These are phyloP conservation scores for Camelina hispida DNA, from an alignment of 345 rosid genomes.

Conservation along the genomic window DNA sequence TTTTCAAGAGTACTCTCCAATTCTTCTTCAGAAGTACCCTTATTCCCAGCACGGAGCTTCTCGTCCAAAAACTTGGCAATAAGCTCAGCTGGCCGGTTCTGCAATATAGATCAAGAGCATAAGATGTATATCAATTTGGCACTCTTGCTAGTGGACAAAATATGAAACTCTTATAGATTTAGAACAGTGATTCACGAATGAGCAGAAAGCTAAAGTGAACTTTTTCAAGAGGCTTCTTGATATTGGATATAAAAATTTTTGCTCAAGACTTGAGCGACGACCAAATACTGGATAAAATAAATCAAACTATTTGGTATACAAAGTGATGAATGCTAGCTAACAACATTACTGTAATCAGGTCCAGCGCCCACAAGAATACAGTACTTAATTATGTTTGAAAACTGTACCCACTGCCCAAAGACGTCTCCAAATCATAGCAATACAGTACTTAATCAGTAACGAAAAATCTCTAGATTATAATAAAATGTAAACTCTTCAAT, in stretches of 20 bases:
- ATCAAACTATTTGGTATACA: background rate
- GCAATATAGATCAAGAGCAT: slow-evolving; percentile 41
- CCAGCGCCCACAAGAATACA: background rate
- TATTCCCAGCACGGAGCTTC: slow-evolving; percentile 99
- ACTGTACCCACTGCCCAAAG: background rate
- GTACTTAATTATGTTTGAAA: background rate
- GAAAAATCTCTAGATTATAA: background rate
- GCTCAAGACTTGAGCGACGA: background rate
- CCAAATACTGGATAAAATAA: slow-evolving; percentile 4
- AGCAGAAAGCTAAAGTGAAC: slow-evolving; percentile 15
- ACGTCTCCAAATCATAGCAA: slow-evolving; percentile 3
- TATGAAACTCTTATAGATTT: slow-evolving; percentile 1
- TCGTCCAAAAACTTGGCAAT: slow-evolving; percentile 98
- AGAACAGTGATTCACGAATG: background rate
- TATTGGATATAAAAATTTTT: background rate
- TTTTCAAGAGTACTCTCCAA: slow-evolving; percentile 96
- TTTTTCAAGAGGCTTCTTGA: background rate
- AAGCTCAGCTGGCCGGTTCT: slow-evolving; percentile 99
- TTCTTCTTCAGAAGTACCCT: slow-evolving; percentile 99
- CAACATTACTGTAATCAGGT: slow-evolving; percentile 14
- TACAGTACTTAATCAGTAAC: slow-evolving; percentile 10
- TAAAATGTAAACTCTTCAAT: background rate
- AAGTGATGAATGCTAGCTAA: slow-evolving; percentile 6
- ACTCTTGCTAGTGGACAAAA: background rate
- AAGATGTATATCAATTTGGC: slow-evolving; percentile 12